A percentile compares a stretch with the other conserved stretches of the same genome.
phyloP scores from a whole-genome alignment of 805 yeast species.

The Cyberlindnera maritima region DNA sequence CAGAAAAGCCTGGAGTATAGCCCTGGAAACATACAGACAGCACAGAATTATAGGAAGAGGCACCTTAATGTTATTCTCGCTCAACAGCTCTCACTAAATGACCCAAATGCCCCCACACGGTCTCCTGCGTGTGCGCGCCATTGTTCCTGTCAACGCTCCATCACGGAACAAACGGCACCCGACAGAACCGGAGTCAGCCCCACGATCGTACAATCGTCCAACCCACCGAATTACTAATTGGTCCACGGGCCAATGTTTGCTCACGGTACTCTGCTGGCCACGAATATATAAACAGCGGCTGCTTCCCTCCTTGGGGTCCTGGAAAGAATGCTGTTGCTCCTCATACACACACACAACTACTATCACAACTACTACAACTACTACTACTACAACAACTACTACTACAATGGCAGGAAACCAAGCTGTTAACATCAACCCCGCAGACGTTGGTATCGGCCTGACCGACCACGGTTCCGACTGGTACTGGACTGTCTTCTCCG shows the following conservation, averaged over 20 bases:
- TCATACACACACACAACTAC: background rate
- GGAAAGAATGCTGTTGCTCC: too few species aligned
- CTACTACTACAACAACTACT: slow-evolving; percentile 1
- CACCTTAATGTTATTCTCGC: too few species aligned
- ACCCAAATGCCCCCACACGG: too few species aligned
- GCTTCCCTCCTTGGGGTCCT: too few species aligned
- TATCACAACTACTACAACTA: background rate
- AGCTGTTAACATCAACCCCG: slow-evolving; percentile 21
- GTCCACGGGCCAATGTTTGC: background rate
- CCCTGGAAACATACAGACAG: too few species aligned
- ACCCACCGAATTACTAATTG: background rate
- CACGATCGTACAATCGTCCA: background rate
- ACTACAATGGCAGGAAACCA: slow-evolving; percentile 22
- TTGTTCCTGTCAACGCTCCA: background rate
- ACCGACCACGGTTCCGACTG: slow-evolving; percentile 63
- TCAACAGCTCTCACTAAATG: too few species aligned
- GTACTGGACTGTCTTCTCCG: slow-evolving; percentile 61
- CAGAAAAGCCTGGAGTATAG: too few species aligned
- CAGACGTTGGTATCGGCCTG: slow-evolving; percentile 46
- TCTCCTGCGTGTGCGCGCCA: background rate
- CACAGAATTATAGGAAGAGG: too few species aligned
- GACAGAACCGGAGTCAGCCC: background rate
- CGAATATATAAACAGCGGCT: background rate
- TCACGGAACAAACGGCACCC: background rate
- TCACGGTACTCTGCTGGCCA: too few species aligned